Evolutionary conservation across 495 filamentous ascomycete genomes (phyloP), one percentile per base, ranked within the genome.

Genomic region (Extremus antarcticus): DNA sequence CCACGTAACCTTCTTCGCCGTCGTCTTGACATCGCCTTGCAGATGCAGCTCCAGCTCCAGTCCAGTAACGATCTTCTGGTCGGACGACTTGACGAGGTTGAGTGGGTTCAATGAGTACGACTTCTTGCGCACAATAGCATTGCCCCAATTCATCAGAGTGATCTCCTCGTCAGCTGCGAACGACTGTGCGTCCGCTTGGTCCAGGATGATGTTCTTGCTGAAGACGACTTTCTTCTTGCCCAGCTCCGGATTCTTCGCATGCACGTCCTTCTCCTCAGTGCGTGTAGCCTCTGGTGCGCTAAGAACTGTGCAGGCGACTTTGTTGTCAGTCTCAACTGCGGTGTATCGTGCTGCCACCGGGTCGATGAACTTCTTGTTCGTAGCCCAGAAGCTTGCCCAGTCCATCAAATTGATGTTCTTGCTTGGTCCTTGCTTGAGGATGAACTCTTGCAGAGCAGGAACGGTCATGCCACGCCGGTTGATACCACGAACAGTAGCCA

Each of bases 1-100:
- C 90, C 90, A 95, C 2, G 90, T 95, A 24, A 95, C 77, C 75
- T 95, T 95, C 79, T 95, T 94, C 65, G 88, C 81, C n/a, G 90
- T 95, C 68, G 82, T 80, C 75, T 90, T 92, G 68, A 95, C 82
- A 66, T 95, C 90, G 52, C 90, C 90, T 64, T 85, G 75, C 25
- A 94, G 80, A 65, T 95, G 83, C 2, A 95, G 78, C 64, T 92
- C 87, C 43, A 88, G 76, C 41, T 84, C 85, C 2, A 95, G 68
- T 32, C 67, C 72, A 0, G 81, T 85, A 51, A 95, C 80, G 41
- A 58, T 67, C 22, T 68, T 68, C 15, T 56, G 55, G 21, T 50
- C 51, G 1, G 35, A n/a, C 38, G 65, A 61, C 22, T 47, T 29
- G 51, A 61, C 3, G 56, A 52, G 15, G 43, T 62, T 64, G 15